A percentile compares a stretch with the other conserved stretches of the same genome.
These are phyloP conservation scores for Hypoxylon cercidicola DNA, from an alignment of 495 filamentous ascomycete species.

Conservation along the genomic window DNA sequence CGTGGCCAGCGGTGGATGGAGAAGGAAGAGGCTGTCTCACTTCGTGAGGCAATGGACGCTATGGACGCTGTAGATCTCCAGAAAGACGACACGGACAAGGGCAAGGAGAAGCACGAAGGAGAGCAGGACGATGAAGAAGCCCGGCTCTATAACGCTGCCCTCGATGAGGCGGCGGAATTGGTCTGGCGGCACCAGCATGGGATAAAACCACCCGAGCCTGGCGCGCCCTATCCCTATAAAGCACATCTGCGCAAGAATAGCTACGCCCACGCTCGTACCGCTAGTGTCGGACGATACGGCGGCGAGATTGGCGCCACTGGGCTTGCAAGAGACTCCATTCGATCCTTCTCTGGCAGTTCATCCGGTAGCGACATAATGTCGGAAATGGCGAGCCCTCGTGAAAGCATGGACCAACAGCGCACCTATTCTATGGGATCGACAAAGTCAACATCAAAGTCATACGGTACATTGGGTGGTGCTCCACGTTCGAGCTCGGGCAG, in stretches of 20 bases:
- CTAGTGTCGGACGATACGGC: constrained; percentile 64
- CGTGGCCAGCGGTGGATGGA: constrained; percentile 85
- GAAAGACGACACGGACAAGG: constrained; percentile 42
- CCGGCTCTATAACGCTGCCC: constrained; percentile 76
- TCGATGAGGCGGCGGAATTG: constrained; percentile 86
- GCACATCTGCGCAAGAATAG: constrained; percentile 69
- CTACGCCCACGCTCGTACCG: constrained; percentile 69
- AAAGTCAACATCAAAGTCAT: constrained; percentile 40
- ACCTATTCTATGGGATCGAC: constrained; percentile 30
- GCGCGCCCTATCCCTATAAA: constrained; percentile 72
- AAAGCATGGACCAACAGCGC: constrained; percentile 48
- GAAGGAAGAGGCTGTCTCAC: constrained; percentile 80
- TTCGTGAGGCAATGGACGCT: constrained; percentile 83
- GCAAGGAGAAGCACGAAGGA: constrained; percentile 20
- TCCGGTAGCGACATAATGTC: constrained; percentile 54
- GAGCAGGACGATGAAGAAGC: constrained; percentile 67
- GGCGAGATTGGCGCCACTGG: constrained; percentile 59
- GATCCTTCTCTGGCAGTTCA: constrained; percentile 63
- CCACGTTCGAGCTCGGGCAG: constrained; percentile 38
- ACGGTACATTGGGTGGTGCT: constrained; percentile 39
- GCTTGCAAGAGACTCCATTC: constrained; percentile 57
- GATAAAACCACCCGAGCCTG: constrained; percentile 63
- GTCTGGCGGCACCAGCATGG: constrained; percentile 84
- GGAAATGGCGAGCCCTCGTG: constrained; percentile 38
- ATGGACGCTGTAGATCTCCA: constrained; percentile 67